These are phyloP conservation scores for Pyronema omphalodes DNA, from an alignment of 495 filamentous ascomycete genomes.

Conservation along the genomic window DNA sequence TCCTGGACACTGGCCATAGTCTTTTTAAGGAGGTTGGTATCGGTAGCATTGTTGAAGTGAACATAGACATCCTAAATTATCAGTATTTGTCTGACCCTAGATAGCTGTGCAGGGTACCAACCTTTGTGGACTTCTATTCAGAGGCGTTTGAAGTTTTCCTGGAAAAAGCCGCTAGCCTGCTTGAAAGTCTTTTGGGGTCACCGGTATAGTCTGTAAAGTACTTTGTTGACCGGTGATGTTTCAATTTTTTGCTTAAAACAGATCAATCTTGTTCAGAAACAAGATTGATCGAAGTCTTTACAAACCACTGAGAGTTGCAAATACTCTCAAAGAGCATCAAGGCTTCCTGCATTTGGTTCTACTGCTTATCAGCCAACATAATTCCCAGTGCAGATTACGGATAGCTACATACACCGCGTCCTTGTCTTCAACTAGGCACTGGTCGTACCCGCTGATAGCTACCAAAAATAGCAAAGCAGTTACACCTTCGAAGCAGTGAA, in stretches of 20 bases:
- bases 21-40: conserved; percentile 87
- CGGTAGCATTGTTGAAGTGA: conserved; percentile 86
- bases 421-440: conserved; percentile 92
- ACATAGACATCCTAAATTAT: conserved; percentile 55
- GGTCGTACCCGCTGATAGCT: conserved; percentile 91
- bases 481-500: conserved; percentile 97
- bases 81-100: background rate
- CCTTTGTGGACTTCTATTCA: conserved; percentile 64
- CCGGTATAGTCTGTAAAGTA: conserved; percentile 88
- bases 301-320: conserved; percentile 94
- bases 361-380: conserved; percentile 1
- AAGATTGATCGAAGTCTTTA: conserved; percentile 88
- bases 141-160: conserved; percentile 69
- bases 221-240: conserved; percentile 59
- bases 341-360: conserved; percentile 99
- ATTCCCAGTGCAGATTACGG: background rate
- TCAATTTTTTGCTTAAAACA: conserved; percentile 82
- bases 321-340: conserved; percentile 96
- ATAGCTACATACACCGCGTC: conserved; percentile 65
- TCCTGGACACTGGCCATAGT: conserved; percentile 96
- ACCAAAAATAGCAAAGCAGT: conserved; percentile 86
- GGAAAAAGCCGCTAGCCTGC: conserved; percentile 64
- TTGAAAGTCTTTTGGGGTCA: conserved; percentile 35
- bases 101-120: background rate
- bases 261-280: conserved; percentile 98